Evolutionary conservation across 2,329 filamentous ascomycete genomes (phyloP).

Genomic region (Tolypocladium pustulatum): DNA sequence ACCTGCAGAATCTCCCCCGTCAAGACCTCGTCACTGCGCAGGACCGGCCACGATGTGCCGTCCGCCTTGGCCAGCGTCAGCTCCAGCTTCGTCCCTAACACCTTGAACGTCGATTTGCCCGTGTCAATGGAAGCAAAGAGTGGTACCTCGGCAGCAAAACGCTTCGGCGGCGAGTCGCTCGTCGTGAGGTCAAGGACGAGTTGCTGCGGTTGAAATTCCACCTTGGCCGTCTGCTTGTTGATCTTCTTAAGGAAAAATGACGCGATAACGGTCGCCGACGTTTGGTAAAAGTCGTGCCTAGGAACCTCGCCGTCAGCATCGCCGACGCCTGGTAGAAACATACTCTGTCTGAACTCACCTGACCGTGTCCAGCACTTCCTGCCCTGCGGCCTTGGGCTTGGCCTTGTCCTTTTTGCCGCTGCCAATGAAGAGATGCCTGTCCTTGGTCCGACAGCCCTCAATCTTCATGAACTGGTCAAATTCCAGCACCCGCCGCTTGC

Average conservation of each 20-base stretch:
- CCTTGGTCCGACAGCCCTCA: constrained; percentile 76
- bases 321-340: neutral
- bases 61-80: constrained; percentile 63
- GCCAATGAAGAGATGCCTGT: constrained; percentile 74
- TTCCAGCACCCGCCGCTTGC: constrained; percentile 87
- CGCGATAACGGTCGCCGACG: constrained; percentile 70
- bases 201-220: constrained; percentile 54
- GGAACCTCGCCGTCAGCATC: neutral
- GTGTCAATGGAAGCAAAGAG: constrained; percentile 70
- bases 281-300: constrained; percentile 87
- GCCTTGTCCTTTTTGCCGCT: constrained; percentile 54
- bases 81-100: constrained; percentile 85
- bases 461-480: constrained; percentile 99
- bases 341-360: constrained; percentile 38
- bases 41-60: constrained; percentile 71
- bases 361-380: constrained; percentile 71
- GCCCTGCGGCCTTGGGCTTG: constrained; percentile 31
- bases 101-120: constrained; percentile 64
- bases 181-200: constrained; percentile 79
- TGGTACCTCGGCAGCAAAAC: constrained; percentile 62
- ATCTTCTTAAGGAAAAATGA: constrained; percentile 98
- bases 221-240: constrained; percentile 64
- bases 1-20: constrained; percentile 79
- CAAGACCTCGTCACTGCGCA: constrained; percentile 63
- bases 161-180: constrained; percentile 64